Conservation (phyloP, 768 basidiomycete genomes). For the Russula virescens region DNA sequence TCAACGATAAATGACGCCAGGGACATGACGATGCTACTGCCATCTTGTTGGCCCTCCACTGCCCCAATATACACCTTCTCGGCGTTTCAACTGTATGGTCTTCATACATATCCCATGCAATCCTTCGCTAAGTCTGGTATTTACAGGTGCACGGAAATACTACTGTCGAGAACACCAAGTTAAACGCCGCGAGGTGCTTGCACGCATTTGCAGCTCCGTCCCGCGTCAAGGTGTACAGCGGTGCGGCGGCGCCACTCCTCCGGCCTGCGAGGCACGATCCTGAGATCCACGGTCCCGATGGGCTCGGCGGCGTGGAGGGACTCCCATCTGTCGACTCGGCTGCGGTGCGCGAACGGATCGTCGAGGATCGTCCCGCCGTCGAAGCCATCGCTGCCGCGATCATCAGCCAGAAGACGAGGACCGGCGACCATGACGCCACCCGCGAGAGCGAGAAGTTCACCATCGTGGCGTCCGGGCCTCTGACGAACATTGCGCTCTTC, state of each 20-base stretch:
- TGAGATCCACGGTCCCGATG: constrained; percentile 78
- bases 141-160: constrained; percentile 74
- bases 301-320: constrained; percentile 80
- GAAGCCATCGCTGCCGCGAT: constrained; percentile 63
- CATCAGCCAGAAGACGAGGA: constrained; percentile 35
- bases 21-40: constrained; percentile 90
- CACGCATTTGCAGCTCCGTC: constrained; percentile 63
- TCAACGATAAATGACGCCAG: constrained; percentile 32
- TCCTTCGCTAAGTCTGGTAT: background rate
- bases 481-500: constrained; percentile 66
- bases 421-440: too few relatives aligned
- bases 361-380: constrained; percentile 49
- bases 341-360: constrained; percentile 45
- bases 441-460: constrained; percentile 46
- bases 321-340: constrained; percentile 48
- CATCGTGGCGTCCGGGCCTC: constrained; percentile 72
- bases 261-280: constrained; percentile 57
- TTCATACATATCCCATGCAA: background rate
- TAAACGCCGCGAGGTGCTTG: constrained; percentile 75
- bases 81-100: constrained; percentile 74
- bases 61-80: constrained; percentile 57
- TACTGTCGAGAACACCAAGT: constrained; percentile 48
- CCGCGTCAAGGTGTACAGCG: constrained; percentile 57
- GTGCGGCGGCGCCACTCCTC: constrained; percentile 65
- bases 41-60: constrained; percentile 68